Percentiles rank a stretch among this genome's conserved stretches.
Conservation (phyloP, 768 basidiomycete species). For the Coprinopsis cinerea region DNA sequence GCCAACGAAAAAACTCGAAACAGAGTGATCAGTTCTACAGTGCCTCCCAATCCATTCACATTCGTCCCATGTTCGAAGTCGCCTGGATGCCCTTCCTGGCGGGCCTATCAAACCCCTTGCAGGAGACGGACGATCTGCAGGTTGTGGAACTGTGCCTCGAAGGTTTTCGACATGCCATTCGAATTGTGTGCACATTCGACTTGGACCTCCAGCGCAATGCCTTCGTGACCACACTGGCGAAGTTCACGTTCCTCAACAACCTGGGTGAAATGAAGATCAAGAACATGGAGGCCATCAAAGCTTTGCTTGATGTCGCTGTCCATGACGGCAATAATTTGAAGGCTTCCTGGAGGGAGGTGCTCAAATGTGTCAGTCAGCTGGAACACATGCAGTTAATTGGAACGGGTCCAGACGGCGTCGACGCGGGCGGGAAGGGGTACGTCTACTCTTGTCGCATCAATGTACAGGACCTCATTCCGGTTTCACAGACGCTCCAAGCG, state of each 20-base stretch:
- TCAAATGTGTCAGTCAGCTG: slow-evolving; percentile 95
- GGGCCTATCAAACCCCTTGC: slow-evolving; percentile 88
- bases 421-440: slow-evolving; percentile 66
- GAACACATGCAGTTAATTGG: slow-evolving; percentile 99
- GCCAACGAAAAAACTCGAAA: slow-evolving; percentile 81
- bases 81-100: slow-evolving; percentile 99
- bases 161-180: slow-evolving; percentile 96
- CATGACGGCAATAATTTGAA: slow-evolving; percentile 96
- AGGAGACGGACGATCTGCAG: slow-evolving; percentile 92
- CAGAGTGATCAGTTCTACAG: slow-evolving; percentile 88
- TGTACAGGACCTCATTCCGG: slow-evolving; percentile 6
- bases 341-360: slow-evolving; percentile 92
- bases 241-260: slow-evolving; percentile 97
- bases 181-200: slow-evolving; percentile 95
- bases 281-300: slow-evolving; percentile 99
- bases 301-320: slow-evolving; percentile 89
- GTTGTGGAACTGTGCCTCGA: slow-evolving; percentile 88
- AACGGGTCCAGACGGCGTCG: slow-evolving; percentile 80
- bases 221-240: slow-evolving; percentile 92
- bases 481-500: slow-evolving; percentile 45
- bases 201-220: slow-evolving; percentile 97
- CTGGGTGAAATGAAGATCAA: slow-evolving; percentile 98
- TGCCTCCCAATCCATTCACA: slow-evolving; percentile 94
- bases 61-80: slow-evolving; percentile 98
- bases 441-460: slow-evolving; percentile 18